Base-by-base conservation (phyloP, 2,329 filamentous ascomycete genomes). In the Aphanoascus verrucosus region DNA sequence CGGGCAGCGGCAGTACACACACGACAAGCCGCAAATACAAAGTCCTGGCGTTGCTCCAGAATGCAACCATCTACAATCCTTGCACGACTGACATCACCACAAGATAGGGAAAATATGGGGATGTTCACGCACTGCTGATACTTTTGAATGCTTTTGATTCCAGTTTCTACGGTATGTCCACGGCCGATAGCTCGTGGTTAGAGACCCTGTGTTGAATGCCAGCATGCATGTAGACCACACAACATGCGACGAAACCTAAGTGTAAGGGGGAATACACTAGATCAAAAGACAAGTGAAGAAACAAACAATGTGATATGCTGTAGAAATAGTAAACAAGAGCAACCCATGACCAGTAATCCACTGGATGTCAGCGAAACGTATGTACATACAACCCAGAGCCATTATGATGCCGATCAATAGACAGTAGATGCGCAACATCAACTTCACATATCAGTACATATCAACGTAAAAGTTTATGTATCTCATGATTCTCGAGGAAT, bases 361-460 rank as follows among this genome's bases (percentile, higher is more conserved):
- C 35, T n/a, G n/a, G 32, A 28, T 23, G 38, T 38, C 11, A 28
- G 23, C 45, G 5, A 48, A 48, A 20, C 28, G 28, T 19, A 15
- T 19, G 8, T 8, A 20, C 32, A 48, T 28, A 38, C 15, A 37
- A n/a, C 32, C 15, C 17, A 28, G 23, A 28, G 7, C 9, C 12
- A 17, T 12, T 38, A 38, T 35, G 23, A 28, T 9, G n/a, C 63
- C 65, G 61, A 61, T 61, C 69, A 66, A 67, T 63, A 63, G 62
- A n/a, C 49, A 7, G 9, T n/a, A 46, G 19, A 46, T 35, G 17
- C 44, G 17, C 44, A 4, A 15, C 42, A 19, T 8, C 15, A 2
- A 19, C 4, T 53, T 31, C 42, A 20, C 44, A 48, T 38, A 46
- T 37, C 28, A 17, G 17, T 12, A 23, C 19, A 20, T 14, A 12